Base-by-base conservation (phyloP, 768 basidiomycete species). In the Suillus lakei region DNA sequence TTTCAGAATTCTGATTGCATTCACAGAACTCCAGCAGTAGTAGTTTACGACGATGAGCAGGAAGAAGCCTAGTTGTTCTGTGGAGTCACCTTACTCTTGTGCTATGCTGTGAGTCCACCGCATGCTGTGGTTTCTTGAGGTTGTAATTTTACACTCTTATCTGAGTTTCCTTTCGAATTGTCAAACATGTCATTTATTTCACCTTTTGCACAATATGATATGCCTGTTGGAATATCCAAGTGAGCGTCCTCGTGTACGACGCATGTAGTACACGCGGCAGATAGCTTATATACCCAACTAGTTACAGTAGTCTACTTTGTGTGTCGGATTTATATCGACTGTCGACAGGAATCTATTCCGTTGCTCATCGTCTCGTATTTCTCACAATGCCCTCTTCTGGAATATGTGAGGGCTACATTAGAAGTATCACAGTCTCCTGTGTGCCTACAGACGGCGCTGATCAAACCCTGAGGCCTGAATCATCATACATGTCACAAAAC, bases 21-120 rank as follows among this genome's bases (percentile, higher is more conserved):
- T 26, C 4, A 60, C 18, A 76, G 75, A 38, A 70, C 76, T 7
- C 76, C 76, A 3, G 76, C 76, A 1, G 64, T 72, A 43, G 54
- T 76, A 58, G 73, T 78, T 64, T 76, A 76, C 13, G 75, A 73
- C 36, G 76, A 77, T 10, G 63, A 64, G 36, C 60, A 32, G 9
- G 63, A 64, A 62, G 63, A 64, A 59, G 62, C n/a, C 15, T 63
- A 61, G 6, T 28, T 18, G 3, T 41, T 12, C 5, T 28, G 18
- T 13, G 3, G 23, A 58, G 9, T 1, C 10, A 28, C 38, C 16
- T 58, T 26, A 2, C 5, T 39, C 39, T 41, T 6, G 38, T 58
- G 56, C 16, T 26, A 38, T 39, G 56, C 26, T 10, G 26, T 26
- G 8, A 28, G 55, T 12, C 26, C 38, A 9, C 38, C 26, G 36